These are phyloP conservation scores for Vigna radiata DNA, from an alignment of 306 rosid species.

Conservation along the genomic window DNA sequence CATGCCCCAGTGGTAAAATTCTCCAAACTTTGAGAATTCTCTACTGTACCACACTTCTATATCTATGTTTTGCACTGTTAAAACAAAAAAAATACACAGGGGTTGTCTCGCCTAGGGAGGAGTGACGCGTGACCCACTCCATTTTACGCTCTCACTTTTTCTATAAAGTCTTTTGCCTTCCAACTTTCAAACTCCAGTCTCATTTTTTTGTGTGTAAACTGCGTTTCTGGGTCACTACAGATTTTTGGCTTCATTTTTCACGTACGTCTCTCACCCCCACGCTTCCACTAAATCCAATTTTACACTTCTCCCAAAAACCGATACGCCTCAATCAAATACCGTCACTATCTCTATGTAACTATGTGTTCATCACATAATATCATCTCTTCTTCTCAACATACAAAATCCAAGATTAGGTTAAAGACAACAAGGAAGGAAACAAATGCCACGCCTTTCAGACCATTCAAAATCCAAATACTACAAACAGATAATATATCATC, in stretches of 20 bases:
- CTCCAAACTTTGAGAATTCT: slow-evolving; percentile 37
- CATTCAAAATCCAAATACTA: slow-evolving; percentile 28
- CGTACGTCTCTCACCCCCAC: slow-evolving; percentile 49
- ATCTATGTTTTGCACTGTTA: slow-evolving; percentile 40
- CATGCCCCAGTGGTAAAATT: slow-evolving; percentile 12
- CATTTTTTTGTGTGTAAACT: not conserved
- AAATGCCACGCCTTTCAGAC: not conserved
- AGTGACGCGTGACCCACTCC: slow-evolving; percentile 64
- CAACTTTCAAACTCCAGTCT: slow-evolving; percentile 46
- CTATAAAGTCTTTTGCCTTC: slow-evolving; percentile 34
- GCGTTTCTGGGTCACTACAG: not conserved
- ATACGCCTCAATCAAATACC: not conserved
- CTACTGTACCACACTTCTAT: slow-evolving; percentile 44
- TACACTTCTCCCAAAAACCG: slow-evolving; percentile 18
- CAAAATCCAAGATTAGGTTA: not conserved
- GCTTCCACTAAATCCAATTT: slow-evolving; percentile 51
- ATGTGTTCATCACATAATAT: not conserved
- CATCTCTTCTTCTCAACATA: not conserved
- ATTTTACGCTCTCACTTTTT: slow-evolving; percentile 46
- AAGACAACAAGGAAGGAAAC: slow-evolving; percentile 22
- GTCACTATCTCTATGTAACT: slow-evolving; percentile 39
- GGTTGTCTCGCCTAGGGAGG: slow-evolving; percentile 50
- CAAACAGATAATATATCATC: not conserved
- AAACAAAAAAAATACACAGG: slow-evolving; percentile 34
- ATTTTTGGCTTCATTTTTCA: slow-evolving; percentile 35